Evolutionary conservation across 768 basidiomycete species (phyloP).

Genomic region (Suillus tomentosus): DNA sequence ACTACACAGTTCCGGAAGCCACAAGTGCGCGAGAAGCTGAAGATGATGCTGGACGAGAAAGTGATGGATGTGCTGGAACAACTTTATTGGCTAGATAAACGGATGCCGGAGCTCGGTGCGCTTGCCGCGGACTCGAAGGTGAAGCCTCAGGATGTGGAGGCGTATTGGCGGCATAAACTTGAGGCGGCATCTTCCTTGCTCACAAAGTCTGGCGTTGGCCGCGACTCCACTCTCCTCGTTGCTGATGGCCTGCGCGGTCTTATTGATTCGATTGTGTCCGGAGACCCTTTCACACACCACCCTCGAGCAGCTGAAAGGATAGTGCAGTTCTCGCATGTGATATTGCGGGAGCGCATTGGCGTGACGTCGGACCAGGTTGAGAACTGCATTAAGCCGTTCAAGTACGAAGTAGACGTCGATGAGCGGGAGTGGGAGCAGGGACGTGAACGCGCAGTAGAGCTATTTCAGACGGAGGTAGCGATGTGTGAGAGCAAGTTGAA

Average conservation of each 20-base stretch:
- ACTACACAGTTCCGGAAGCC: slow-evolving; percentile 87
- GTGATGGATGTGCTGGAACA: slow-evolving; percentile 97
- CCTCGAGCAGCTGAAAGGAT: slow-evolving; percentile 88
- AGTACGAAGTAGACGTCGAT: slow-evolving; percentile 97
- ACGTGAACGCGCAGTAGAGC: slow-evolving; percentile 66
- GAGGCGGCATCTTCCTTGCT: slow-evolving; percentile 91
- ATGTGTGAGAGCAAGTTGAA: slow-evolving; percentile 87
- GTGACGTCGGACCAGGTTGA: slow-evolving; percentile 98
- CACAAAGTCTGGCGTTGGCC: slow-evolving; percentile 94
- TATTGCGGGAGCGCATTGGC: slow-evolving; percentile 90
- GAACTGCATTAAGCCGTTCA: slow-evolving; percentile 99
- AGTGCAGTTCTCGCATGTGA: slow-evolving; percentile 88
- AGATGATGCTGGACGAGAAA: slow-evolving; percentile 91
- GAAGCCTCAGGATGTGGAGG: slow-evolving; percentile 74
- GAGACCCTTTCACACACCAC: slow-evolving; percentile 92
- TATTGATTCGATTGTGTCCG: slow-evolving; percentile 85
- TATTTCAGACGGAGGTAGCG: slow-evolving; percentile 81
- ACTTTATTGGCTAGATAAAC: slow-evolving; percentile 95
- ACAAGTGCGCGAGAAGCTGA: slow-evolving; percentile 66
- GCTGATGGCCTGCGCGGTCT: slow-evolving; percentile 90
- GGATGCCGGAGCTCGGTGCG: slow-evolving; percentile 69
- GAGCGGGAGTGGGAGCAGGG: slow-evolving; percentile 91
- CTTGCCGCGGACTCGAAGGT: slow-evolving; percentile 72
- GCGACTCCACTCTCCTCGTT: slow-evolving; percentile 91
- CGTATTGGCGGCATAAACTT: slow-evolving; percentile 96